Conservation (phyloP, 768 basidiomycete species). For the Boletus pseudo-olivaceus region DNA sequence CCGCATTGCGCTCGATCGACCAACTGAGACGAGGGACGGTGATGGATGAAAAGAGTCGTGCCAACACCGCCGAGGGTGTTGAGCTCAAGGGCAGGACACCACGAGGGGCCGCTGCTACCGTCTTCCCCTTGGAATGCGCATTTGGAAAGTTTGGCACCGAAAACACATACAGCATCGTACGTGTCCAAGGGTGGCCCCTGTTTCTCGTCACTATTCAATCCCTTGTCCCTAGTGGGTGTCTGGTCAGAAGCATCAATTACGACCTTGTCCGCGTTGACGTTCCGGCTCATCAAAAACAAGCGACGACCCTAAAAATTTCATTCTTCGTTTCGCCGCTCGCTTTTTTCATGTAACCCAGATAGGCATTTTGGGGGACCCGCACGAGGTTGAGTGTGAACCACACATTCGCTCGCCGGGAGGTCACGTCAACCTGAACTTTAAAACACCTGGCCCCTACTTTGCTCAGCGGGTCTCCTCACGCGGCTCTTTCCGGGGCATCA, state of each 20-base stretch:
- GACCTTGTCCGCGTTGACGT: background rate
- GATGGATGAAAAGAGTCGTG: slow-evolving; percentile 10
- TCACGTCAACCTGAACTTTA: slow-evolving; percentile 15
- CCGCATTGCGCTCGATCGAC: slow-evolving; percentile 1
- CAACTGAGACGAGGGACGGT: slow-evolving; percentile 7
- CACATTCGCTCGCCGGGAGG: slow-evolving; percentile 1
- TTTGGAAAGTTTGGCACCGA: slow-evolving; percentile 29
- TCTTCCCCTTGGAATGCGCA: slow-evolving; percentile 11
- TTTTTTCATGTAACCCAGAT: slow-evolving; percentile 25
- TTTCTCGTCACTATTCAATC: slow-evolving; percentile 8
- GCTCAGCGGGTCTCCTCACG: background rate
- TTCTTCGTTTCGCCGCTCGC: slow-evolving; percentile 2
- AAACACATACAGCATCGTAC: slow-evolving; percentile 9
- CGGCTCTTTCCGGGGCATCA: slow-evolving; percentile 2
- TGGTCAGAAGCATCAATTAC: slow-evolving; percentile 1
- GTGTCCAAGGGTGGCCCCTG: slow-evolving; percentile 3
- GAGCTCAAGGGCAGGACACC: slow-evolving; percentile 22
- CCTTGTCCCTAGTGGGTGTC: background rate
- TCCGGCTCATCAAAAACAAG: slow-evolving; percentile 3
- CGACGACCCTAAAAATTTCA: slow-evolving; percentile 10
- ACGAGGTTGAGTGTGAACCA: slow-evolving; percentile 12
- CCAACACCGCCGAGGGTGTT: slow-evolving; percentile 7
- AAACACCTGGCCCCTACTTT: background rate
- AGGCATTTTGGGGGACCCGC: slow-evolving; percentile 3
- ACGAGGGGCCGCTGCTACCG: slow-evolving; percentile 17